These are phyloP conservation scores for Monosporascus sp. DNA, from an alignment of 2,329 filamentous ascomycete species.

Conservation along the genomic window DNA sequence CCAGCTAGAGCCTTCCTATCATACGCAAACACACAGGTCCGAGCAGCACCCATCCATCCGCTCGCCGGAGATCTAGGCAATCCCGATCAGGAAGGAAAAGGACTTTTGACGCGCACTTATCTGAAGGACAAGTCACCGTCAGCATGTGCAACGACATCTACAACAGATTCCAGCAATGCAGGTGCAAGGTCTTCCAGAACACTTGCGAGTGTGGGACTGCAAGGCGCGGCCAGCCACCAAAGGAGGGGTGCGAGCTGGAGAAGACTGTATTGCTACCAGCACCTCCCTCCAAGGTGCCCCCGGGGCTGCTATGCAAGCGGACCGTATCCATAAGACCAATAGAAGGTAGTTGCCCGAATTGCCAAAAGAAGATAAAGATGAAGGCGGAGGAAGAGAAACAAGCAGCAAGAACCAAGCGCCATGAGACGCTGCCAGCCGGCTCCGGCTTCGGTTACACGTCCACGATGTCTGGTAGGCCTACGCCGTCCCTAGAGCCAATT, in stretches of 20 bases:
- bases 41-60: too few species aligned
- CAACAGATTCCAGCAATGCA: slow-evolving; percentile 22
- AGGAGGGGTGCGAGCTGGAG: slow-evolving; percentile 15
- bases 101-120: too few species aligned
- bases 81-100: too few species aligned
- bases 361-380: slow-evolving; percentile 4
- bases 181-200: slow-evolving; percentile 30
- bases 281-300: slow-evolving; percentile 11
- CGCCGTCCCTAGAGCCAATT: not conserved
- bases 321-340: slow-evolving; percentile 16
- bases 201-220: slow-evolving; percentile 26
- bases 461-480: slow-evolving; percentile 7
- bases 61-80: too few species aligned
- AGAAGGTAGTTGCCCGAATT: slow-evolving; percentile 16
- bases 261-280: slow-evolving; percentile 17
- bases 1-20: too few species aligned
- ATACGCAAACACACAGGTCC: too few species aligned
- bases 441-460: not conserved
- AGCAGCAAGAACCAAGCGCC: too few species aligned
- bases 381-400: too few species aligned
- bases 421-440: not conserved
- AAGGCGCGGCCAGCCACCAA: slow-evolving; percentile 11
- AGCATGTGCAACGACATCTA: slow-evolving; percentile 30
- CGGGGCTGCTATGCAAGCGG: slow-evolving; percentile 14
- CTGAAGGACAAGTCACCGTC: not conserved